These are phyloP conservation scores for Wickerhamomyces sp. DNA, from an alignment of 1,139 yeast genomes.

Conservation along the genomic window DNA sequence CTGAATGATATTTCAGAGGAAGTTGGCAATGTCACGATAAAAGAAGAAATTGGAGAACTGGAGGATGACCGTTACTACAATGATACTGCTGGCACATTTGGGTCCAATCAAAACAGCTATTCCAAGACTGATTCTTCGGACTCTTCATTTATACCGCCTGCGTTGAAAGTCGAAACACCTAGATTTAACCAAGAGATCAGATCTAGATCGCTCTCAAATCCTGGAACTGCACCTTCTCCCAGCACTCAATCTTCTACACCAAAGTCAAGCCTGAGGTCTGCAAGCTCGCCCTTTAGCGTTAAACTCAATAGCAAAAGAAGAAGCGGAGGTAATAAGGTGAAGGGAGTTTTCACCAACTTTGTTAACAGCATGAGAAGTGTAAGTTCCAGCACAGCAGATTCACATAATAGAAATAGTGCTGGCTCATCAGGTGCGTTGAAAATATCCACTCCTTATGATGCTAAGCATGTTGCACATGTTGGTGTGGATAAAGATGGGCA, in stretches of 20 bases:
- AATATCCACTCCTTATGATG: slow-evolving; percentile 86
- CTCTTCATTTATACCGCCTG: slow-evolving; percentile 10
- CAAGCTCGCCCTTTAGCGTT: slow-evolving; percentile 19
- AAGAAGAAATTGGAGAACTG: slow-evolving; percentile 14
- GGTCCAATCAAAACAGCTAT: slow-evolving; percentile 2
- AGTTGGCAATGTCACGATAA: slow-evolving; percentile 19
- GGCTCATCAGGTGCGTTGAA: slow-evolving; percentile 40
- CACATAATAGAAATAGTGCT: slow-evolving; percentile 18
- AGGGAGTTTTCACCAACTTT: slow-evolving; percentile 45
- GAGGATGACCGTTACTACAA: slow-evolving; percentile 3
- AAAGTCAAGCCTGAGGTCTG: slow-evolving; percentile 15
- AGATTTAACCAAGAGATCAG: slow-evolving; percentile 6
- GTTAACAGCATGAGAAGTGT: slow-evolving; percentile 40
- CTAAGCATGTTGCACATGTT: slow-evolving; percentile 89
- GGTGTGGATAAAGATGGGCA: slow-evolving; percentile 83
- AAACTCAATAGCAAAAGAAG: slow-evolving; percentile 22
- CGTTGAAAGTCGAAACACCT: slow-evolving; percentile 14
- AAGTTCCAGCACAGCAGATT: slow-evolving; percentile 22
- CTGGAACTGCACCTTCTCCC: slow-evolving; percentile 14
- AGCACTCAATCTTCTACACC: slow-evolving; percentile 16
- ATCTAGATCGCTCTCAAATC: slow-evolving; percentile 18
- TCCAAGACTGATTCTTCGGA: slow-evolving; percentile 6
- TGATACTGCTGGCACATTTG: slow-evolving; percentile 1
- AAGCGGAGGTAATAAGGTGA: slow-evolving; percentile 36
- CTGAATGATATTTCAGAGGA: slow-evolving; percentile 18